Base-by-base conservation (phyloP, 148 eudicot species). In the Rhododendron simsii region DNA sequence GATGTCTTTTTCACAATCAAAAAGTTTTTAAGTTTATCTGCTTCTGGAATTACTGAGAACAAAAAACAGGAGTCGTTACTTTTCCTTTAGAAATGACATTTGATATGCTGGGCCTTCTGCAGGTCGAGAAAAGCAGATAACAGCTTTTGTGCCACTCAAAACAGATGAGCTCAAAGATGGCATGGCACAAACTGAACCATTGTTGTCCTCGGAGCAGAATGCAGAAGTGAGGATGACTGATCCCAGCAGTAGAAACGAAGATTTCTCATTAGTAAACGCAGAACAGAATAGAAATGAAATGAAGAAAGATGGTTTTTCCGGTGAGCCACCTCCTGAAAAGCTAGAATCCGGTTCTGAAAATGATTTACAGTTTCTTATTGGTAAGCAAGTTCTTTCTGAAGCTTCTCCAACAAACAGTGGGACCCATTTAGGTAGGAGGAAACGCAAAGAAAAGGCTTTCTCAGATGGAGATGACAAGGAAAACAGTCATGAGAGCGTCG, bases 401-500 rank as follows among this genome's bases (percentile, higher is more conserved):
- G 84, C 78, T 65, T 82, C 90, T 86, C 90, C 90, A 21, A 81
- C 79, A 48, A 78, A 76, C 28, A 67, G 86, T 80, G 87, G 85
- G 35, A 47, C 85, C 50, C 45, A 26, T 69, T 71, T 84, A 23
- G 51, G 79, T 55, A 48, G 59, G 77, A 80, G 83, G 81, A 92
- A 91, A 85, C 91, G 93, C 21, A 91, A 91, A 83, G 92, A 74
- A 37, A 90, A 86, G 90, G 90, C 87, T 41, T 75, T 88, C 39
- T 92, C 91, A 10, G 87, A 86, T 75, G 89, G 89, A 21, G 78
- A 80, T 37, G 87, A 78, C 26, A 88, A 89, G 45, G 91, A 91
- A 21, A 93, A 90, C 50, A 92, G 93, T 78, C 81, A 84, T 16
- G 93, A 89, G 82, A 93, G 92, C 71, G 91, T 89, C 26, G 93